Percentiles rank a stretch among this genome's conserved stretches.
Evolutionary conservation across 108 stramenopile genomes (phyloP).

Genomic region (Bacterosira constricta): DNA sequence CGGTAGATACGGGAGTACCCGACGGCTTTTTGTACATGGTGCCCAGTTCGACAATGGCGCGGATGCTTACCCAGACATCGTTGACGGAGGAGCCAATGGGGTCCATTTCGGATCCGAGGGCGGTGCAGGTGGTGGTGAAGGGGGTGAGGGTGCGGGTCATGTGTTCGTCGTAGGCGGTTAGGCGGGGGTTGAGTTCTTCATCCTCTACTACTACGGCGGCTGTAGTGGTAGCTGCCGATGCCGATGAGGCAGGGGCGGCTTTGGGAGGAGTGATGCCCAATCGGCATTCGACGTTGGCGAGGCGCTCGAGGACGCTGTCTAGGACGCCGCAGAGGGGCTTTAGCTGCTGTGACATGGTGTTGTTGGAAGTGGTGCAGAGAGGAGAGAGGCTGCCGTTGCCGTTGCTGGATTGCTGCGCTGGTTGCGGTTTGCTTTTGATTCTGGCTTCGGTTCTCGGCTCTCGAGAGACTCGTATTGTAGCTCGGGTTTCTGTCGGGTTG

Average conservation of each 20-base stretch:
- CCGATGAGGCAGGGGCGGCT: background rate
- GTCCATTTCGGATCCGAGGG: slow-evolving; percentile 62
- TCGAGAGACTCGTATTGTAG: no score
- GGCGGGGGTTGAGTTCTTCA: slow-evolving; percentile 54
- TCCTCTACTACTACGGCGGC: slow-evolving; percentile 18
- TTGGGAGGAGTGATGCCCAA: slow-evolving; percentile 34
- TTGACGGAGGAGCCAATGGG: slow-evolving; percentile 56
- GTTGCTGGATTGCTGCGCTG: no score
- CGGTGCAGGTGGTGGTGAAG: slow-evolving; percentile 67
- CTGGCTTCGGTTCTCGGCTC: no score
- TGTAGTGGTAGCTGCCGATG: no score
- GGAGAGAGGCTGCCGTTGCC: no score
- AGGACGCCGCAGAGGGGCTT: slow-evolving; percentile 43
- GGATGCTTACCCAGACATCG: slow-evolving; percentile 61
- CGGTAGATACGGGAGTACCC: slow-evolving; percentile 40
- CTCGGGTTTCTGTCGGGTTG: no score
- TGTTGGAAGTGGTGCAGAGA: no score
- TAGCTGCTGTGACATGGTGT: slow-evolving; percentile 35
- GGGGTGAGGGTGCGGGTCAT: slow-evolving; percentile 57
- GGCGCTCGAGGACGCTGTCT: slow-evolving; percentile 35
- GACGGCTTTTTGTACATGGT: slow-evolving; percentile 63
- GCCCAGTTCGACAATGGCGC: slow-evolving; percentile 69
- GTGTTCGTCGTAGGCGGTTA: slow-evolving; percentile 79
- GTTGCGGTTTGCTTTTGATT: no score
- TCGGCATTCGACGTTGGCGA: slow-evolving; percentile 29